Percentiles rank a stretch among this genome's conserved stretches.
phyloP scores from a whole-genome alignment of 2,329 filamentous ascomycete species.

The Hypomyces rosellus region DNA sequence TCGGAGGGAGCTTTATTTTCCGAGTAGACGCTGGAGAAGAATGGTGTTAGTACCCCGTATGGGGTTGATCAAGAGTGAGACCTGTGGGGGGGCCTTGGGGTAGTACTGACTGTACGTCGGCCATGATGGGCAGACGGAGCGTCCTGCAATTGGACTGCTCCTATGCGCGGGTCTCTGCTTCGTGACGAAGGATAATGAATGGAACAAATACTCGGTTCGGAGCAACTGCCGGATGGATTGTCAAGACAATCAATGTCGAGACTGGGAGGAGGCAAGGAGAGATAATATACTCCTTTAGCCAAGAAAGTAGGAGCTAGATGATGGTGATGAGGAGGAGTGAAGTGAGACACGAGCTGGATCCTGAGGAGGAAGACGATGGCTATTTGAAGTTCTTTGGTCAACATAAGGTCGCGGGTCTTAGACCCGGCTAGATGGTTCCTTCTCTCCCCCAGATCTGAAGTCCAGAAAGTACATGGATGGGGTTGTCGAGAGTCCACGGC shows the following conservation, averaged over 20 bases:
- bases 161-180: not conserved
- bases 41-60: slow-evolving; percentile 3
- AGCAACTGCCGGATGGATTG: too few species aligned
- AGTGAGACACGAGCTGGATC: slow-evolving; percentile 7
- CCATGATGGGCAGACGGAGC: slow-evolving; percentile 2
- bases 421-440: too few species aligned
- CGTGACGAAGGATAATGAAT: not conserved
- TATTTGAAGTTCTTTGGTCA: too few species aligned
- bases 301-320: slow-evolving; percentile 4
- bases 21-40: slow-evolving; percentile 5
- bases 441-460: too few species aligned
- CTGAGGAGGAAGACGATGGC: slow-evolving; percentile 4
- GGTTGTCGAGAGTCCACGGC: too few species aligned
- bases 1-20: slow-evolving; percentile 13
- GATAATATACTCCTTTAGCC: slow-evolving; percentile 5
- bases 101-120: slow-evolving; percentile 9
- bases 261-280: slow-evolving; percentile 7
- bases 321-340: slow-evolving; percentile 8
- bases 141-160: slow-evolving; percentile 1
- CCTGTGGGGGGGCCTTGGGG: not conserved
- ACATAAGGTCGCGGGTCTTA: too few species aligned
- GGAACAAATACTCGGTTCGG: slow-evolving; percentile 7
- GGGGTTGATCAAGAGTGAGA: not conserved
- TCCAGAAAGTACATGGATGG: too few species aligned
- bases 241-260: slow-evolving; percentile 4